Percentiles rank a stretch among this genome's conserved stretches.
These are phyloP conservation scores for Saccharomycopsis vini DNA, from an alignment of 805 yeast genomes.

Conservation along the genomic window DNA sequence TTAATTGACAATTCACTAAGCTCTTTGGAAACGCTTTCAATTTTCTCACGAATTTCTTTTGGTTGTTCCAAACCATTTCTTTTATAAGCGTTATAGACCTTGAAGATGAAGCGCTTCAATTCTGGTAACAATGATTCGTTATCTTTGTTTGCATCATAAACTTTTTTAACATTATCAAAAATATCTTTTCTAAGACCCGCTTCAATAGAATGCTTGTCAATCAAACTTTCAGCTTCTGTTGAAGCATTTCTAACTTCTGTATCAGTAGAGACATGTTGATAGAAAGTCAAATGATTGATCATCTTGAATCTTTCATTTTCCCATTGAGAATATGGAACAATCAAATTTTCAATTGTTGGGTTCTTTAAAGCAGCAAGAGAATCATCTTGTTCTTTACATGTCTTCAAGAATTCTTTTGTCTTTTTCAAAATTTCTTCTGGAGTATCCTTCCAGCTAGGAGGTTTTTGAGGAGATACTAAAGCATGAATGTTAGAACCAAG, in stretches of 20 bases:
- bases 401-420: slow-evolving; percentile 37
- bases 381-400: slow-evolving; percentile 42
- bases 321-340: slow-evolving; percentile 42
- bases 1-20: slow-evolving; percentile 48
- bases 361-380: slow-evolving; percentile 37
- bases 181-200: slow-evolving; percentile 59
- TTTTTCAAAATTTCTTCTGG: slow-evolving; percentile 37
- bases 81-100: slow-evolving; percentile 45
- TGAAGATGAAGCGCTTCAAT: slow-evolving; percentile 46
- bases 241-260: slow-evolving; percentile 67
- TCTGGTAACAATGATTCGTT: slow-evolving; percentile 37
- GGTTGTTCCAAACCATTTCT: slow-evolving; percentile 65
- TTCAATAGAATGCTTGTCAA: slow-evolving; percentile 54
- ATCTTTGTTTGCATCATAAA: slow-evolving; percentile 34
- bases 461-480: slow-evolving; percentile 28
- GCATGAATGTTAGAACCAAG: too few species aligned
- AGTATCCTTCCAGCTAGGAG: slow-evolving; percentile 54
- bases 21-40: slow-evolving; percentile 50
- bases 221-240: slow-evolving; percentile 47
- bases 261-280: slow-evolving; percentile 60
- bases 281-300: slow-evolving; percentile 50
- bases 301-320: slow-evolving; percentile 41
- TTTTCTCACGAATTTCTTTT: slow-evolving; percentile 42
- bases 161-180: slow-evolving; percentile 46
- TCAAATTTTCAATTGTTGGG: slow-evolving; percentile 49